Evolutionary conservation across 768 basidiomycete genomes (phyloP), one percentile per base, ranked within the genome.

Genomic region (Auricularia cornea): DNA sequence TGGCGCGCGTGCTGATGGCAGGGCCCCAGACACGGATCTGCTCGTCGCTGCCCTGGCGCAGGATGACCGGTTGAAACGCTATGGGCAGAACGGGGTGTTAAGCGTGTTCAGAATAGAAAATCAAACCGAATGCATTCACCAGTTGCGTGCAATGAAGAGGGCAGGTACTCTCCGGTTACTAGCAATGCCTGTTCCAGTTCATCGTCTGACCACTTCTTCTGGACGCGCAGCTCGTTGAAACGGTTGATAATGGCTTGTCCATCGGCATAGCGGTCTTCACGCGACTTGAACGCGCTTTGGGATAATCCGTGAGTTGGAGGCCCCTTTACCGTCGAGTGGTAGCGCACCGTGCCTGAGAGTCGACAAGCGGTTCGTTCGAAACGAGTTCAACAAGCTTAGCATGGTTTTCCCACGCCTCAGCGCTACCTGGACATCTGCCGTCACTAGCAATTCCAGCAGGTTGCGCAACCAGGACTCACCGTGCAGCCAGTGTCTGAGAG

Each of bases 61-160:
- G 67, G 61, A 91, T 80, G 14, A 91, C 84, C 2, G 89, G 89
- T 60, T 84, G 80, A 67, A 92, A 92, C 0, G 87, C 77, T 75
- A n/a, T n/a, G n/a, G n/a, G n/a, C n/a, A n/a, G n/a, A 2, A 20
- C 33, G 14, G 52, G 26, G 10, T 38, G 35, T 14, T 38, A 8
- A 57, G 38, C 48, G 14, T 61, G 72, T 72, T 63, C 76, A 73
- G 30, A 76, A 5, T 66, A n/a, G 26, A 40, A 66, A 8, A 26
- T 31, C 16, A 44, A 26, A 35, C 10, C 44, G 5, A 31, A 6
- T 60, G n/a, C 26, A 20, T 69, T 41, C 33, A 75, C 77, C 80
- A 3, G 74, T 60, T 41, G 71, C 66, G 60, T 81, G 80, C 54
- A 81, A 66, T 48, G 60, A 60, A 23, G 88, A 79, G 0, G 88